phyloP scores from a whole-genome alignment of 192 early-diverging fungal species.

The Gamsiella multidivaricata region DNA sequence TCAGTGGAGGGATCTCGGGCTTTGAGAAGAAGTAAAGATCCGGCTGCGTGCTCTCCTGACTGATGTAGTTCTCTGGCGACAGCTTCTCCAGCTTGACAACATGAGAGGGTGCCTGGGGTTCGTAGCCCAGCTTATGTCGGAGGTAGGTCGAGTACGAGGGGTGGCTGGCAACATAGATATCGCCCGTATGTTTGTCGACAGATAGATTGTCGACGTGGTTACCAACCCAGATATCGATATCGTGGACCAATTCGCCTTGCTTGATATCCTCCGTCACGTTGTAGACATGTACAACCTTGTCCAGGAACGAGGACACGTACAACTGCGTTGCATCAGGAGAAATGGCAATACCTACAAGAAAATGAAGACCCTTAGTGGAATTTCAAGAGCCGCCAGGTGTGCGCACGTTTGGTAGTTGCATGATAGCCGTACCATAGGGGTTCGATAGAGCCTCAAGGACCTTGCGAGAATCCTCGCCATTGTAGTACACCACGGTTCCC shows the following conservation, averaged over 20 bases:
- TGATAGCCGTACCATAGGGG: constrained; percentile 28
- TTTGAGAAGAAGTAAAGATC: constrained; percentile 42
- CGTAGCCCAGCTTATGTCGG: constrained; percentile 38
- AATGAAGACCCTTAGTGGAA: neutral
- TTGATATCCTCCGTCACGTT: constrained; percentile 33
- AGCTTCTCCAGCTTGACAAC: constrained; percentile 50
- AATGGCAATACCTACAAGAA: constrained; percentile 26
- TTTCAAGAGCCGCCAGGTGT: too few relatives aligned
- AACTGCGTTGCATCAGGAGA: constrained; percentile 39
- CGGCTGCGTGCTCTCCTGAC: constrained; percentile 24
- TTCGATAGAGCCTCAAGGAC: constrained; percentile 32
- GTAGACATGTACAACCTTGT: constrained; percentile 36
- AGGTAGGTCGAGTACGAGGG: constrained; percentile 47
- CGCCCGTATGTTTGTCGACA: constrained; percentile 41
- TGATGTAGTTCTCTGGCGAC: constrained; percentile 45
- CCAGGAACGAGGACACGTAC: constrained; percentile 38
- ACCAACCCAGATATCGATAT: constrained; percentile 45
- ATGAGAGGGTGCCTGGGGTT: constrained; percentile 46
- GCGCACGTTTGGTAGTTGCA: too few relatives aligned
- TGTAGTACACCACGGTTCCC: constrained; percentile 44
- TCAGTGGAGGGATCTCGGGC: constrained; percentile 36
- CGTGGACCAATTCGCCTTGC: constrained; percentile 29
- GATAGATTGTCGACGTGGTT: constrained; percentile 46
- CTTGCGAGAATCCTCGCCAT: constrained; percentile 24
- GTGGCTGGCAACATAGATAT: constrained; percentile 49